Conservation (phyloP, 2,329 filamentous ascomycete genomes). For the Elsinoe necatrix region DNA sequence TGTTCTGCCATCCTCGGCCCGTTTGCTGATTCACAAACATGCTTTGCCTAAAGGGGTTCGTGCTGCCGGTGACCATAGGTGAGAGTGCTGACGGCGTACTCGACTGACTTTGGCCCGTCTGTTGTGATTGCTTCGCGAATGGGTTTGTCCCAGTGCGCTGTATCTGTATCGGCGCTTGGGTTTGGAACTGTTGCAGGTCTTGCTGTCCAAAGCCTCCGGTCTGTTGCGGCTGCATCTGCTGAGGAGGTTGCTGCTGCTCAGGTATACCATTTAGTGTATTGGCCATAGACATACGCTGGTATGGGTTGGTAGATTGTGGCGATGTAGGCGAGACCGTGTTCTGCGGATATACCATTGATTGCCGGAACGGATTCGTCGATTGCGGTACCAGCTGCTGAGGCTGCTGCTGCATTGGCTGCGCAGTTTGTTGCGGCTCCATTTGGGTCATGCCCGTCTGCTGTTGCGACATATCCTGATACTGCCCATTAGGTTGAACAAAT, state of each 20-base stretch:
- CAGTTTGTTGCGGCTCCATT: constrained; percentile 22
- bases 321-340: constrained; percentile 21
- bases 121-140: constrained; percentile 44
- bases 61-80: constrained; percentile 75
- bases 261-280: constrained; percentile 26
- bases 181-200: constrained; percentile 26
- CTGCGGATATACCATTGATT: constrained; percentile 61
- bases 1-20: constrained; percentile 77
- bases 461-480: constrained; percentile 18
- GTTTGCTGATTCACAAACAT: constrained; percentile 84
- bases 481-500: constrained; percentile 23
- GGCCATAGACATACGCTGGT: constrained; percentile 35
- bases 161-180: constrained; percentile 40
- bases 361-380: constrained; percentile 85
- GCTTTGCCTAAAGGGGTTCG: constrained; percentile 90
- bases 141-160: constrained; percentile 65
- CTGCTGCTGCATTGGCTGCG: constrained; percentile 18
- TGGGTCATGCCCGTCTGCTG: constrained; percentile 34
- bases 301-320: constrained; percentile 36
- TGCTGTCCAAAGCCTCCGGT: constrained; percentile 20
- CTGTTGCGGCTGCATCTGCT: constrained; percentile 2
- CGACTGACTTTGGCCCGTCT: constrained; percentile 28
- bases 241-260: constrained; percentile 19
- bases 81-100: constrained; percentile 43
- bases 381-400: constrained; percentile 40